Percentiles rank a stretch among this genome's conserved stretches.
These are phyloP conservation scores for Cladosporium sp. DNA, from an alignment of 2,329 filamentous ascomycete species.

Conservation along the genomic window DNA sequence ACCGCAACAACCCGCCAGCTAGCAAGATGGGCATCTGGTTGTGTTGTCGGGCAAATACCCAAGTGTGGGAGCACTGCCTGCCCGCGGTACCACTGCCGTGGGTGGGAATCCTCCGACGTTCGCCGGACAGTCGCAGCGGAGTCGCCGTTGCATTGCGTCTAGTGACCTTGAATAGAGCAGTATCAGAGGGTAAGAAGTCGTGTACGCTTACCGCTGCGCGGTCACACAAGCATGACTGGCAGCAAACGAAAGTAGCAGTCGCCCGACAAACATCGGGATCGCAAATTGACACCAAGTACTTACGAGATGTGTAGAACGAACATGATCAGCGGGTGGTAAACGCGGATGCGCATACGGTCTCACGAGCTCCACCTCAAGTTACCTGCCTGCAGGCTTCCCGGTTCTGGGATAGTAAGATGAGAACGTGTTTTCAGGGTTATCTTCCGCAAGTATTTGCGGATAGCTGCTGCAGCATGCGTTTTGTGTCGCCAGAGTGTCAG, in stretches of 20 bases:
- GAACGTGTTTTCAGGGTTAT: conserved; percentile 10
- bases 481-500: conserved; percentile 13
- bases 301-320: not conserved
- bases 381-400: conserved; percentile 1
- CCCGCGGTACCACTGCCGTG: conserved; percentile 4
- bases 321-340: not conserved
- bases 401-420: not conserved
- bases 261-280: not conserved
- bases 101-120: conserved; percentile 8
- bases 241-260: conserved; percentile 5
- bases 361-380: not conserved
- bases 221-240: not conserved
- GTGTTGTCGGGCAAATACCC: not conserved
- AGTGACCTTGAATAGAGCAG: conserved; percentile 1
- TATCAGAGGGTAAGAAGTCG: not conserved
- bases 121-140: conserved; percentile 12
- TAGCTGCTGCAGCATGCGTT: conserved; percentile 8
- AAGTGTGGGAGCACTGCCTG: conserved; percentile 11
- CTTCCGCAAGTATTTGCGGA: conserved; percentile 3
- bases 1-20: conserved; percentile 1
- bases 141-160: conserved; percentile 11
- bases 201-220: not conserved
- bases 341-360: not conserved
- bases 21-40: not conserved
- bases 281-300: not conserved